Evolutionary conservation across 495 filamentous ascomycete species (phyloP), one percentile per base, ranked within the genome.

Genomic region (Penicillium waksmanii): DNA sequence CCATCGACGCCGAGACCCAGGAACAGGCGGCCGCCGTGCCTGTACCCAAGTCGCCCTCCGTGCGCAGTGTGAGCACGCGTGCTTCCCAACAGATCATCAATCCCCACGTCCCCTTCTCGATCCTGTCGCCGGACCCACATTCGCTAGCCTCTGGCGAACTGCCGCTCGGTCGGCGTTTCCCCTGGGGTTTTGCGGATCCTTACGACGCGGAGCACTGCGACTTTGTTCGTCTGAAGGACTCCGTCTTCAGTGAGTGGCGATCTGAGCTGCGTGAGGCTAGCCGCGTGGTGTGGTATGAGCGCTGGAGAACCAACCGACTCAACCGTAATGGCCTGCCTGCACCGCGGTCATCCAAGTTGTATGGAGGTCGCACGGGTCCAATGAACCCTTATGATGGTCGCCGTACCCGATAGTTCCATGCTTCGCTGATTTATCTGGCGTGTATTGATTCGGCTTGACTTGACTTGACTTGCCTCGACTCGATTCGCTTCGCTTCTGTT

Each of bases 121-220:
- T 96, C 69, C 85, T 98, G 66, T 95, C 91, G 31, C 95, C 95
- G 1, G 95, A 98, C 67, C 84, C 87, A 33, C 93, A 97, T 75
- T 92, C 95, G 64, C 84, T 91, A 42, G 84, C 82, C 18, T 80
- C 87, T 42, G 68, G 66, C 4, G 73, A 80, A 40, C 69, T 74
- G 36, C 79, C 78, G 11, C 73, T 93, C 53, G 95, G 93, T 17
- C 86, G 95, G 52, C 87, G 85, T 48, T 98, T 98, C 66, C 90
- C 96, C 5, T 98, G 95, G 95, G 95, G 95, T 18, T 94, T 96
- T 67, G 95, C 95, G 11, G 91, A 97, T 66, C 95, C 95, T 0
- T 91, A 93, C 77, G 85, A 97, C 66, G 79, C 87, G 34, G 86
- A 89, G 63, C 95, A 98, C 77, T 98, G 96, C 75, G 94, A 98